Conservation (phyloP, 139 green algal genomes). For the Protoeuglena noctilucae region DNA sequence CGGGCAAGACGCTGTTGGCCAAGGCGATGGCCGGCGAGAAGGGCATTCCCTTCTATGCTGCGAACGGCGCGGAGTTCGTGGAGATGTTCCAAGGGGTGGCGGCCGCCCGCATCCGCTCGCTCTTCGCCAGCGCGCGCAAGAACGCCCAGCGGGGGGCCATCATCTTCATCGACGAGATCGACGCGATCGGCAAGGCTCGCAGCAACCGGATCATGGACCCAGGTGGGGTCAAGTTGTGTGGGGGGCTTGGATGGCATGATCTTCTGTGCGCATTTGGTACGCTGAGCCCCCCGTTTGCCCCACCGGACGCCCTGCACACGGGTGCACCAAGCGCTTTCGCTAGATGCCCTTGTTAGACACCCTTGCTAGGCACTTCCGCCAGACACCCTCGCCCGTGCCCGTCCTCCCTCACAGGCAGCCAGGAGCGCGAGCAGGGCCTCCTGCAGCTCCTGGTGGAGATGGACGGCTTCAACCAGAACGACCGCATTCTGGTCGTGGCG, state of each 20-base stretch:
- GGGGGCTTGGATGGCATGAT: too few species aligned
- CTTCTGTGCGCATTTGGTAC: too few species aligned
- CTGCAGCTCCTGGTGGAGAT: constrained; percentile 59
- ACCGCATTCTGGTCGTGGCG: constrained; percentile 47
- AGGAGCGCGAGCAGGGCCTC: constrained; percentile 53
- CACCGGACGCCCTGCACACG: too few species aligned
- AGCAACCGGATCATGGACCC: too few species aligned
- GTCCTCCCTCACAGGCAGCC: neutral
- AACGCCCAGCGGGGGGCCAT: constrained; percentile 22
- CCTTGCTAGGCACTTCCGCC: too few species aligned
- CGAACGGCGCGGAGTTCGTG: constrained; percentile 62
- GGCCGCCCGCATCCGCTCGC: constrained; percentile 29
- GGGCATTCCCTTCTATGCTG: constrained; percentile 44
- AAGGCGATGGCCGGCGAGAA: constrained; percentile 48
- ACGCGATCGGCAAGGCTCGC: constrained; percentile 23
- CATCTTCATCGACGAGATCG: constrained; percentile 42
- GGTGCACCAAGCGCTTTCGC: too few species aligned
- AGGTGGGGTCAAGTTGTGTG: too few species aligned
- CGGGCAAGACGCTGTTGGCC: constrained; percentile 47
- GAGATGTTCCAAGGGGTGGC: constrained; percentile 62
- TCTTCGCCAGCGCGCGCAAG: constrained; percentile 30
- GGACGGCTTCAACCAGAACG: constrained; percentile 32
- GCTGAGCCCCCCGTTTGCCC: too few species aligned
- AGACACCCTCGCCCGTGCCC: neutral
- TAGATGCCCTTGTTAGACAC: too few species aligned